A percentile compares a stretch with the other conserved stretches of the same genome.
These are phyloP conservation scores for Pharus latifolius DNA, from an alignment of 176 grass and related monocot genomes.

Conservation along the genomic window DNA sequence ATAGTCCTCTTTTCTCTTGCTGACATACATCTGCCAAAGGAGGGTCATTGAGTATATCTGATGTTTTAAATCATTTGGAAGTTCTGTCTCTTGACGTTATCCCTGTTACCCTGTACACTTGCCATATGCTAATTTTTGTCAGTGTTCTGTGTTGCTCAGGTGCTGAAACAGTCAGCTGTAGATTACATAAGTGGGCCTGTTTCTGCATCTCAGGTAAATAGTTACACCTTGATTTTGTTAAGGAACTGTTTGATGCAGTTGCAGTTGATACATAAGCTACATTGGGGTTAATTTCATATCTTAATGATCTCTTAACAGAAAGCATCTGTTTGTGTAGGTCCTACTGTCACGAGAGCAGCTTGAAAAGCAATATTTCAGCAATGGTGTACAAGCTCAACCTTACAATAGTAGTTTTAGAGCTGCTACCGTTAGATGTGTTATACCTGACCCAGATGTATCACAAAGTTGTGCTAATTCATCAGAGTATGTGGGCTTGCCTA, in stretches of 20 bases:
- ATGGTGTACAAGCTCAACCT: conserved; percentile 29
- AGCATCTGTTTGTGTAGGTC: conserved; percentile 39
- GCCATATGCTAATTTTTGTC: neutral
- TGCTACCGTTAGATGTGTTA: conserved; percentile 59
- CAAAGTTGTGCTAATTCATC: conserved; percentile 54
- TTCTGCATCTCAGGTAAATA: conserved; percentile 52
- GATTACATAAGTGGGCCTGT: conserved; percentile 73
- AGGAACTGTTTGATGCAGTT: conserved; percentile 13
- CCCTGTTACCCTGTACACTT: neutral
- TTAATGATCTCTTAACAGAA: conserved; percentile 9
- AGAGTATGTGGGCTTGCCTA: conserved; percentile 55
- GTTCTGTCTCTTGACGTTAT: conserved; percentile 1
- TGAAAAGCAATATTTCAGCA: conserved; percentile 49
- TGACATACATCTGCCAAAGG: neutral
- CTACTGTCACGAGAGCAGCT: conserved; percentile 74
- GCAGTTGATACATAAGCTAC: conserved; percentile 1
- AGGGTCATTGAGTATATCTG: neutral
- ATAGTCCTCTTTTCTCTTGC: neutral
- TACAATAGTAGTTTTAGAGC: conserved; percentile 59
- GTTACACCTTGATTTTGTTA: conserved; percentile 7
- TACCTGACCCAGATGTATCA: conserved; percentile 84
- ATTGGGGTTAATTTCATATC: neutral
- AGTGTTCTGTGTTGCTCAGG: conserved; percentile 29
- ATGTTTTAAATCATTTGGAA: neutral
- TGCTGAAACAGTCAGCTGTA: conserved; percentile 69